A percentile compares a stretch with the other conserved stretches of the same genome.
Conservation (phyloP, 129 eudicot species). For the Pulicaria dysenterica region DNA sequence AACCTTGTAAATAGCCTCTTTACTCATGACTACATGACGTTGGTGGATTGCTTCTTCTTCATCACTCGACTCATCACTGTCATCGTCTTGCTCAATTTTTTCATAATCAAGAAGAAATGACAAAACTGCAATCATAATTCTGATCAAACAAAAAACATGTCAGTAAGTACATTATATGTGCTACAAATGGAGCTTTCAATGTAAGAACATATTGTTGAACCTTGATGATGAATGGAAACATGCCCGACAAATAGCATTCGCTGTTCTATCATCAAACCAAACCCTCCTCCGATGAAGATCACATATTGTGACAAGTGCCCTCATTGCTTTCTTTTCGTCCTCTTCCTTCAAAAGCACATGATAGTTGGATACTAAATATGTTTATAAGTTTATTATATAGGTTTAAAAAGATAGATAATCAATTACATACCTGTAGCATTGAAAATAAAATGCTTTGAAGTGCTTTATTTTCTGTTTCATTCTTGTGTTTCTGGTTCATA, state of each 20-base stretch:
- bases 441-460: conserved; percentile 83
- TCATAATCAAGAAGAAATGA: conserved; percentile 93
- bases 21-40: conserved; percentile 68
- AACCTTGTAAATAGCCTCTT: conserved; percentile 93
- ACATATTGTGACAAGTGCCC: conserved; percentile 79
- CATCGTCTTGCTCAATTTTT: conserved; percentile 81
- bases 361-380: not conserved
- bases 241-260: conserved; percentile 83
- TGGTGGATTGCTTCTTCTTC: conserved; percentile 68
- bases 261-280: conserved; percentile 96
- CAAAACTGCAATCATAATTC: conserved; percentile 89
- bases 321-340: conserved; percentile 91
- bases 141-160: conserved; percentile 29
- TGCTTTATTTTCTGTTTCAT: conserved; percentile 75
- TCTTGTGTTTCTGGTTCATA: conserved; percentile 98
- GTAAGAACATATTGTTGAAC: conserved; percentile 30
- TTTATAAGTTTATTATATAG: not conserved
- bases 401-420: conserved; percentile 1
- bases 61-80: conserved; percentile 84
- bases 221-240: conserved; percentile 82
- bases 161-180: conserved; percentile 4
- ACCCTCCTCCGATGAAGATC: conserved; percentile 87
- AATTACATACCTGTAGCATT: conserved; percentile 71
- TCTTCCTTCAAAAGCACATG: conserved; percentile 57
- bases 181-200: not conserved